Conservation (phyloP, 257 asterid genomes). For the Petunia axillaris region DNA sequence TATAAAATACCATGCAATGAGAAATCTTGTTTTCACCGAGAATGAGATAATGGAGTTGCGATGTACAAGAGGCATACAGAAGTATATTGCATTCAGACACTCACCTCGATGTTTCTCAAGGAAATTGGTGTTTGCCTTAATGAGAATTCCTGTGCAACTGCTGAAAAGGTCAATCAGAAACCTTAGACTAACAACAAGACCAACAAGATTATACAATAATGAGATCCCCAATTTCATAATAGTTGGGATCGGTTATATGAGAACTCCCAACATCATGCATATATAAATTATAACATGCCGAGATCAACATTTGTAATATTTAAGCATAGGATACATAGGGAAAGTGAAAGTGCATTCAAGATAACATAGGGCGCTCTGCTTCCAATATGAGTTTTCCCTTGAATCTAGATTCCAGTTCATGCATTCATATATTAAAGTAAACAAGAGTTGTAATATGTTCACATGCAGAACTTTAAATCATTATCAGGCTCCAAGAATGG, state of each 20-base stretch:
- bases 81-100: slow-evolving; percentile 14
- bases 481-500: too few species aligned
- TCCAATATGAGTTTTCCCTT: slow-evolving; percentile 37
- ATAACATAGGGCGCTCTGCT: slow-evolving; percentile 83
- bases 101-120: slow-evolving; percentile 79
- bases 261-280: background rate
- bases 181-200: slow-evolving; percentile 17
- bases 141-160: slow-evolving; percentile 73
- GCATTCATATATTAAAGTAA: too few species aligned
- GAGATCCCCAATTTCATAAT: background rate
- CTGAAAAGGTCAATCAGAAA: slow-evolving; percentile 44
- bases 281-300: background rate
- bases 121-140: slow-evolving; percentile 72
- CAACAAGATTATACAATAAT: slow-evolving; percentile 2
- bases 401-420: too few species aligned
- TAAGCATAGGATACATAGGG: background rate
- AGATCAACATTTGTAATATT: background rate
- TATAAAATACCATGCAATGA: slow-evolving; percentile 25
- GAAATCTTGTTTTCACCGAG: slow-evolving; percentile 3
- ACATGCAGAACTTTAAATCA: too few species aligned
- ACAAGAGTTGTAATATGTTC: too few species aligned
- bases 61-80: background rate
- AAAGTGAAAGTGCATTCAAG: slow-evolving; percentile 23
- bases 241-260: background rate
- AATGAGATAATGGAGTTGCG: background rate